Evolutionary conservation across 2,329 filamentous ascomycete species (phyloP).

Genomic region (Penicillium rolfsii): DNA sequence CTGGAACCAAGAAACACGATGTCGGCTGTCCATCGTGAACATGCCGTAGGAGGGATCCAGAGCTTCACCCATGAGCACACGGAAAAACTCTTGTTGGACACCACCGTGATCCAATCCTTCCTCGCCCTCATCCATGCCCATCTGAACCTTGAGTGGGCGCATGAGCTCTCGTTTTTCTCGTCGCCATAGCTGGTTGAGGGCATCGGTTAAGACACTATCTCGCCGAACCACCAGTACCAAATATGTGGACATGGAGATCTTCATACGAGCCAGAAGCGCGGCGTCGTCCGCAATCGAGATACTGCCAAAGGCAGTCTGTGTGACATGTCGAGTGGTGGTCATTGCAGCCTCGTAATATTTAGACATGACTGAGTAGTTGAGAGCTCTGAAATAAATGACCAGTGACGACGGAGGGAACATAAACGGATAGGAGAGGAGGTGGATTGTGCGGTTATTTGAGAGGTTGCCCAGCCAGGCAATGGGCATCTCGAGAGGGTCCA

Average conservation of each 20-base stretch:
- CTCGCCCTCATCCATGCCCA: slow-evolving; percentile 81
- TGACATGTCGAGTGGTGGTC: slow-evolving; percentile 50
- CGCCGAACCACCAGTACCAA: slow-evolving; percentile 71
- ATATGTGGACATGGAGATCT: slow-evolving; percentile 70
- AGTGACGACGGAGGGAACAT: slow-evolving; percentile 74
- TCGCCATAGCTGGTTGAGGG: slow-evolving; percentile 87
- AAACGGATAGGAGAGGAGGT: slow-evolving; percentile 79
- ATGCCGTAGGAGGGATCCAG: slow-evolving; percentile 74
- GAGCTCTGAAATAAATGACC: slow-evolving; percentile 81
- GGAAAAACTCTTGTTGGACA: slow-evolving; percentile 96
- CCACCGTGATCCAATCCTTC: slow-evolving; percentile 92
- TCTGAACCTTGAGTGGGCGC: slow-evolving; percentile 82
- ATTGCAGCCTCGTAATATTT: slow-evolving; percentile 71
- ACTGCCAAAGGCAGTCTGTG: slow-evolving; percentile 49
- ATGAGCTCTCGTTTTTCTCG: slow-evolving; percentile 79
- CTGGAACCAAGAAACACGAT: slow-evolving; percentile 84
- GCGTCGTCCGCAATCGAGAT: slow-evolving; percentile 59
- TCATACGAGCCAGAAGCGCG: slow-evolving; percentile 65
- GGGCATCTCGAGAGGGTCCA: slow-evolving; percentile 76
- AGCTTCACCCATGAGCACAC: slow-evolving; percentile 77
- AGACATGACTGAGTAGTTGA: slow-evolving; percentile 88
- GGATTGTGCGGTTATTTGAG: slow-evolving; percentile 65
- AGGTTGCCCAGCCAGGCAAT: slow-evolving; percentile 68
- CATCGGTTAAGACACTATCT: slow-evolving; percentile 69
- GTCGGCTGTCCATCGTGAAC: slow-evolving; percentile 77